Evolutionary conservation across 2,329 filamentous ascomycete genomes (phyloP).

Genomic region (Boeremia exigua): DNA sequence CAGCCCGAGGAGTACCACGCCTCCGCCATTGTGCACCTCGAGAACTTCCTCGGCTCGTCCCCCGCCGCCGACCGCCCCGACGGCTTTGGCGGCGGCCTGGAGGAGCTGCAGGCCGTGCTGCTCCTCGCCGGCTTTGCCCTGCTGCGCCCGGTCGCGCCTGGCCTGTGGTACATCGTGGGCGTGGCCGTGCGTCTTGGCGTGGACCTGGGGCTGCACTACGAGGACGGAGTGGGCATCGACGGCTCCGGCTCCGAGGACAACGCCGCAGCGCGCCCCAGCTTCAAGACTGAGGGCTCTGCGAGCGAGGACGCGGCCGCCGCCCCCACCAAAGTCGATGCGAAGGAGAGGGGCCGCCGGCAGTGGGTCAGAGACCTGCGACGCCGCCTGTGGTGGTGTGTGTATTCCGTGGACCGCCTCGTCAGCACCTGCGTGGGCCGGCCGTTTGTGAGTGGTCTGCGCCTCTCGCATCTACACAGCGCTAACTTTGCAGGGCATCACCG

Average conservation of each 20-base stretch:
- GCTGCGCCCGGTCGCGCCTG: constrained; percentile 87
- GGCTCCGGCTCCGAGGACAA: constrained; percentile 48
- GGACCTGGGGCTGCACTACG: constrained; percentile 89
- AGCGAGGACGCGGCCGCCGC: constrained; percentile 19
- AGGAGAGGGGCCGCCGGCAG: constrained; percentile 72
- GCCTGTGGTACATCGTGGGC: constrained; percentile 96
- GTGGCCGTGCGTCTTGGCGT: constrained; percentile 90
- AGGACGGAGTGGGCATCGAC: constrained; percentile 76
- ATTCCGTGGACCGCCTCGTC: constrained; percentile 92
- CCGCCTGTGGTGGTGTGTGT: constrained; percentile 95
- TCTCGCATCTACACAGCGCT: too few species aligned
- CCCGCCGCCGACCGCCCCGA: constrained; percentile 61
- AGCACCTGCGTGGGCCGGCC: constrained; percentile 92
- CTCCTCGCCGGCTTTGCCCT: constrained; percentile 90
- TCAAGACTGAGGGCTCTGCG: constrained; percentile 44
- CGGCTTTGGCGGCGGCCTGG: constrained; percentile 83
- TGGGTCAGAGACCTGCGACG: constrained; percentile 87
- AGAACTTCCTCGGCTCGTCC: constrained; percentile 77
- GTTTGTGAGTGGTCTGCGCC: constrained; percentile 60
- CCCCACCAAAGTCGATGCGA: constrained; percentile 52
- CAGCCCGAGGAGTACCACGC: constrained; percentile 97
- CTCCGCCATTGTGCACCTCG: constrained; percentile 88
- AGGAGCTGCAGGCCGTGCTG: constrained; percentile 92
- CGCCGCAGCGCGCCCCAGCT: constrained; percentile 6
- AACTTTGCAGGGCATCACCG: constrained; percentile 70